These are phyloP conservation scores for Saccharum officinarum DNA, from an alignment of 176 grass and related monocot genomes.

Conservation along the genomic window DNA sequence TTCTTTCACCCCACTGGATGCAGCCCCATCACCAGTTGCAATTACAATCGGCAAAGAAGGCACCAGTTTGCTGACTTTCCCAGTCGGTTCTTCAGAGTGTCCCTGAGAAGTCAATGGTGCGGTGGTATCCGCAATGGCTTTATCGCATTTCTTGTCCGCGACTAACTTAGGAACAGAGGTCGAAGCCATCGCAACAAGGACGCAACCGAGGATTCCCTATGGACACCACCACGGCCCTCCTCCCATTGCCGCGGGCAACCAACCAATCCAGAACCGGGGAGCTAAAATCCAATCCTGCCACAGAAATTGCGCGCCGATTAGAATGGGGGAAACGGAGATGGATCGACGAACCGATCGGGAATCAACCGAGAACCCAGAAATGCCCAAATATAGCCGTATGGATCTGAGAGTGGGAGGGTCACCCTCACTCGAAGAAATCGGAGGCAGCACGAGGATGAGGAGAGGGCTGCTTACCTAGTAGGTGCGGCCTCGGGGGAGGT, in stretches of 20 bases:
- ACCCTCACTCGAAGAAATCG: neutral
- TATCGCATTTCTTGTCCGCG: slow-evolving; percentile 16
- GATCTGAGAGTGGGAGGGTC: slow-evolving; percentile 32
- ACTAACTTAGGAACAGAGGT: slow-evolving; percentile 1
- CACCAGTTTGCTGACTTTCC: slow-evolving; percentile 9
- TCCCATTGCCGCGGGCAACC: slow-evolving; percentile 1
- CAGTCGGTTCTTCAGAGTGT: slow-evolving; percentile 10
- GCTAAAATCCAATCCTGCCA: slow-evolving; percentile 20
- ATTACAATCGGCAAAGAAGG: neutral
- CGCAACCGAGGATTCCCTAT: neutral
- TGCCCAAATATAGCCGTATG: slow-evolving; percentile 5
- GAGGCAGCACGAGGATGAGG: neutral
- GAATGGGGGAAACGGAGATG: neutral
- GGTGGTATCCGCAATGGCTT: neutral
- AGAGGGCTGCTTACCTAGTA: neutral
- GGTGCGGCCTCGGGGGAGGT: neutral
- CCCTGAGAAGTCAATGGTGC: neutral
- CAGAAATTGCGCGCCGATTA: slow-evolving; percentile 21
- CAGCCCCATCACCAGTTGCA: neutral
- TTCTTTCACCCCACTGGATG: slow-evolving; percentile 28
- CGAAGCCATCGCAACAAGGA: slow-evolving; percentile 42
- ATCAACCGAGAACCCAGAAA: slow-evolving; percentile 11
- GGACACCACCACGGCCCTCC: neutral
- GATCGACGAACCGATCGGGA: neutral
- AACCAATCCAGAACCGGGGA: slow-evolving; percentile 4